Base-by-base conservation (phyloP, 2,329 filamentous ascomycete genomes). In the Colletotrichum sp. region DNA sequence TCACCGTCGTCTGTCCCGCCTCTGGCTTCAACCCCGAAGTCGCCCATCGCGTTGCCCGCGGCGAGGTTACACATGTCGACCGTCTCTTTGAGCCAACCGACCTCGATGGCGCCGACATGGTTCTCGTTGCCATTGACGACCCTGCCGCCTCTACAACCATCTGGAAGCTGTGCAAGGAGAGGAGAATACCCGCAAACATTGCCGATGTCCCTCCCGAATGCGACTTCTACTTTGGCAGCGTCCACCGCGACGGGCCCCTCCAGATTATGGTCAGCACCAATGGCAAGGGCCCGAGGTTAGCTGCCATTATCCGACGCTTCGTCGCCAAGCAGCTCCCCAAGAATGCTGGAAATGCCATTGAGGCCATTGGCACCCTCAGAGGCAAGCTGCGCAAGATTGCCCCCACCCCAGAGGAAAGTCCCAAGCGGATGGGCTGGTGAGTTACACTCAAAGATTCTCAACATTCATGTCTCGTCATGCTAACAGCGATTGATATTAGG, bases 241-340 rank as follows among this genome's bases (percentile, higher is more conserved):
- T 98, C 52, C 95, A 99, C 86, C 93, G 97, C 67, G 97, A 99
- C 83, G 97, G 97, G 0, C 97, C 97, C 7, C 86, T 99, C 76
- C 97, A 99, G 87, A 94, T 99, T 81, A 99, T 99, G 97, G 96
- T 99, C 80, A 98, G 95, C 87, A 99, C 97, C 43, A 99, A 99
- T 83, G 97, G 97, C 68, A 98, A 98, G 83, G 97, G 97, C 0
- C 97, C 97, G 0, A 93, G 96, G 82, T 87, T 99, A 78, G 97
- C 97, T 12, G 96, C 95, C 79, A 93, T 96, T 64, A 94, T 99
- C 67, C 89, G 96, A 70, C 91, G 94, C 82, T 92, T 94, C 82
- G 98, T 99, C 78, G 96, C 95, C 21, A 90, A 88, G 24, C 89
- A 89, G 65, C 86, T 99, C 72, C 97, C 97, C 2, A 86, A 87